Evolutionary conservation across 495 filamentous ascomycete species (phyloP), one percentile per base, ranked within the genome.

Genomic region (Xylaria sp.): DNA sequence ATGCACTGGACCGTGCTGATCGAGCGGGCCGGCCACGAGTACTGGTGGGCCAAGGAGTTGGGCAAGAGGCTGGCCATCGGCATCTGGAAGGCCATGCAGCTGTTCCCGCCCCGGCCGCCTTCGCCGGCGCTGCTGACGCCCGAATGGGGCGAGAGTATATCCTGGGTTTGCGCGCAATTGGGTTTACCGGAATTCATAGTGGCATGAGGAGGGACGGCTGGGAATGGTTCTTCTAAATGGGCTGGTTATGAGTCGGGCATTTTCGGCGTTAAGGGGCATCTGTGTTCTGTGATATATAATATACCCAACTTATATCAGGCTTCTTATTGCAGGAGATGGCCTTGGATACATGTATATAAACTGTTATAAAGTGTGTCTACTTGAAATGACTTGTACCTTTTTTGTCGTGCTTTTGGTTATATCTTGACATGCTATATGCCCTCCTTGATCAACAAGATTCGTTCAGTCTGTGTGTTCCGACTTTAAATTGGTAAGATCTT

Each of bases 1-100:
- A 73, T 79, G 71, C 74, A 79, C 66, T 81, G 77, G 76, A 67
- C 68, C 1, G 75, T 81, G 43, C 65, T 79, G 19, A 6, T 81
- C 31, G 63, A 72, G 24, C 70, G 61, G 35, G 12, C 73, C 3
- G 70, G 69, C 14, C 11, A 17, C 31, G 44, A 58, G 24, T 73
- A 67, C 33, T 73, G 73, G 64, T 76, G 72, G 77, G 63, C 63
- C 8, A 61, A 50, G 43, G 43, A 68, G 0, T 29, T 72, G 15
- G 70, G 63, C 14, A n/a, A 14, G 63, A 41, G 70, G 31, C 21
- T 72, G 41, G 55, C 63, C 5, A 41, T 67, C 33, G 70, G 70
- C 17, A 67, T 53, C 33, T 65, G 61, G 70, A 61, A 53, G 26
- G 70, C 53, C 24, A 67, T 72, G 70, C 70, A 67, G 21, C 40